Conservation (phyloP, 73 alveolate species). For the Tetrahymena borealis region DNA sequence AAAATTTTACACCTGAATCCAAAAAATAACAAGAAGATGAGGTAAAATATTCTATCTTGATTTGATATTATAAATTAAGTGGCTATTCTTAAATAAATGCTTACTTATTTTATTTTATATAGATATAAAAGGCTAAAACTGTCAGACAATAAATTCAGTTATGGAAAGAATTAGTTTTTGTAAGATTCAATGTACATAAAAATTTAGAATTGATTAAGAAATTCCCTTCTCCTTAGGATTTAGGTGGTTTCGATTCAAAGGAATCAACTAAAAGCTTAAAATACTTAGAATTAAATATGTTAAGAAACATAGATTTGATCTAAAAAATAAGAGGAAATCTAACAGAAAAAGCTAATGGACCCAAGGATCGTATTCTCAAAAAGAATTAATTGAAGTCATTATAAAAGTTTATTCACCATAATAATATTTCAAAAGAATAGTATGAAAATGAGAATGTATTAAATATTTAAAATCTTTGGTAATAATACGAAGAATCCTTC, state of each 20-base stretch:
- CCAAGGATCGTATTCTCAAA: constrained; percentile 36
- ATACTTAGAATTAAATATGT: neutral
- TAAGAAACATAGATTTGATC: neutral
- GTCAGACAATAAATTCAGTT: neutral
- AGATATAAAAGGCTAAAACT: neutral
- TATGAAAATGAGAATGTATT: constrained; percentile 18
- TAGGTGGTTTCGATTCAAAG: neutral
- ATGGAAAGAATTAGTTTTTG: neutral
- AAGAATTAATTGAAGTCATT: constrained; percentile 32
- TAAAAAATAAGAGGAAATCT: neutral
- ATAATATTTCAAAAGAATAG: constrained; percentile 17
- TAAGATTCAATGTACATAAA: neutral
- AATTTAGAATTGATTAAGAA: neutral
- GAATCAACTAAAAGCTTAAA: neutral
- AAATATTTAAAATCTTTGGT: constrained; percentile 38
- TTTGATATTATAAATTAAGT: too few relatives aligned
- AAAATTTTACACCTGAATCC: neutral
- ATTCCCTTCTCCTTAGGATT: neutral
- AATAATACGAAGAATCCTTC: constrained; percentile 44
- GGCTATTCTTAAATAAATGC: too few relatives aligned
- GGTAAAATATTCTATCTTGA: neutral
- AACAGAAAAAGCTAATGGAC: constrained; percentile 33
- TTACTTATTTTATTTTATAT: neutral
- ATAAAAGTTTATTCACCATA: constrained; percentile 23
- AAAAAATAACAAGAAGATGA: neutral